phyloP scores from a whole-genome alignment of 2,329 filamentous ascomycete genomes.

The Aspergillus sp. region DNA sequence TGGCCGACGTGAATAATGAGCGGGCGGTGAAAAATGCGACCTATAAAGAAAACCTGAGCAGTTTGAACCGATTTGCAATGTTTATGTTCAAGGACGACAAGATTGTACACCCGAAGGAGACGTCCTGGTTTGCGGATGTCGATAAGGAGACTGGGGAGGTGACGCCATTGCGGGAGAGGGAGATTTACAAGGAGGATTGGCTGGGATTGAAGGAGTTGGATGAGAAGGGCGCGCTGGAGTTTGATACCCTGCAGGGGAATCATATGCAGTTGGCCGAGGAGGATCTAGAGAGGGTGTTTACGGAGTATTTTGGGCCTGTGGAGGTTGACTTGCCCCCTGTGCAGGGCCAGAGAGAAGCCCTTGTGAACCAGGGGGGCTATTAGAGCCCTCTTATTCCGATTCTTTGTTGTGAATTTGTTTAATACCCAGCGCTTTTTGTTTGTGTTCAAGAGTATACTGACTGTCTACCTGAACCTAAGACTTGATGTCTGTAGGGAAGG shows the following conservation, averaged over 20 bases:
- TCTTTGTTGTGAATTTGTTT: not conserved
- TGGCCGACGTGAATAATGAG: constrained; percentile 98
- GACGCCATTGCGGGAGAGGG: constrained; percentile 66
- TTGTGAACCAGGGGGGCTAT: not conserved
- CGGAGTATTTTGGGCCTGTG: constrained; percentile 46
- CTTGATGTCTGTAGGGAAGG: not conserved
- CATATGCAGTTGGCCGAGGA: constrained; percentile 80
- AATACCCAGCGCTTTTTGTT: not conserved
- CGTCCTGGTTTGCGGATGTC: constrained; percentile 85
- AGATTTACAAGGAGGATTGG: constrained; percentile 89
- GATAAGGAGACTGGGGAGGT: constrained; percentile 64
- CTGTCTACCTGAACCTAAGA: not conserved
- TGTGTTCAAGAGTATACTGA: not conserved
- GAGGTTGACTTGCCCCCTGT: constrained; percentile 15
- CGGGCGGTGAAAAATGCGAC: constrained; percentile 67
- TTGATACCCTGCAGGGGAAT: constrained; percentile 68
- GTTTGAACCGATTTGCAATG: constrained; percentile 78
- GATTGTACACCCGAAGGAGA: constrained; percentile 86
- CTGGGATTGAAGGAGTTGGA: constrained; percentile 79
- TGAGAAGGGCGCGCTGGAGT: constrained; percentile 73
- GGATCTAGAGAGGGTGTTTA: constrained; percentile 65
- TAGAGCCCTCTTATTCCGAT: not conserved
- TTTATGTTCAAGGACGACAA: constrained; percentile 84
- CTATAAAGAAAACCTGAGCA: constrained; percentile 70
- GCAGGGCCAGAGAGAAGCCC: not conserved